phyloP scores from a whole-genome alignment of 192 early-diverging fungal species.

The Gigaspora rosea region DNA sequence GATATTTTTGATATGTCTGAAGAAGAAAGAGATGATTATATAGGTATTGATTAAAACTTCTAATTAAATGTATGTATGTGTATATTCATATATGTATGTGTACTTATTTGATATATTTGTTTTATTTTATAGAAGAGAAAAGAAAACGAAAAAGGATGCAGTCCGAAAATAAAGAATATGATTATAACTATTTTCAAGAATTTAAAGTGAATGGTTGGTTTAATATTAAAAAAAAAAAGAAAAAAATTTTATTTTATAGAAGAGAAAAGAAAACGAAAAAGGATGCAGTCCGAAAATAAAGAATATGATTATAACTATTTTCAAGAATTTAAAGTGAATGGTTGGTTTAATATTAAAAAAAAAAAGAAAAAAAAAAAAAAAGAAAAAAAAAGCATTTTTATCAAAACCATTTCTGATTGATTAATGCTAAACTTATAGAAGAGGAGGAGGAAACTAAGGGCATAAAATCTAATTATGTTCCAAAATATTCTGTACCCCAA shows the following conservation, averaged over 20 bases:
- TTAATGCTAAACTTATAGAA: slow-evolving; percentile 31
- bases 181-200: slow-evolving; percentile 36
- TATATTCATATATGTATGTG: not conserved
- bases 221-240: slow-evolving; percentile 20
- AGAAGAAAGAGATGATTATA: slow-evolving; percentile 51
- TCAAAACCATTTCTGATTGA: slow-evolving; percentile 18
- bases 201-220: slow-evolving; percentile 2
- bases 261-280: slow-evolving; percentile 38
- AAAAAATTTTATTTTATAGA: slow-evolving; percentile 9
- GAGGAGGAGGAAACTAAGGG: slow-evolving; percentile 14
- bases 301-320: slow-evolving; percentile 35
- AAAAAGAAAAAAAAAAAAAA: slow-evolving; percentile 16
- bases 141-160: slow-evolving; percentile 36
- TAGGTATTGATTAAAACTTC: slow-evolving; percentile 41
- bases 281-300: slow-evolving; percentile 33
- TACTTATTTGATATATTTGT: too few species aligned
- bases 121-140: slow-evolving; percentile 28
- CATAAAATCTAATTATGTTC: slow-evolving; percentile 31
- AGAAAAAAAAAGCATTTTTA: not conserved
- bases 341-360: slow-evolving; percentile 16
- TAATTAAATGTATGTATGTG: not conserved
- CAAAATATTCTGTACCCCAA: slow-evolving; percentile 54
- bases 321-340: slow-evolving; percentile 13
- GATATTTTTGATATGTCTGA: slow-evolving; percentile 54
- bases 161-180: slow-evolving; percentile 30